Base-by-base conservation (phyloP, 805 yeast genomes). In the Wickerhamomyces queroliae region DNA sequence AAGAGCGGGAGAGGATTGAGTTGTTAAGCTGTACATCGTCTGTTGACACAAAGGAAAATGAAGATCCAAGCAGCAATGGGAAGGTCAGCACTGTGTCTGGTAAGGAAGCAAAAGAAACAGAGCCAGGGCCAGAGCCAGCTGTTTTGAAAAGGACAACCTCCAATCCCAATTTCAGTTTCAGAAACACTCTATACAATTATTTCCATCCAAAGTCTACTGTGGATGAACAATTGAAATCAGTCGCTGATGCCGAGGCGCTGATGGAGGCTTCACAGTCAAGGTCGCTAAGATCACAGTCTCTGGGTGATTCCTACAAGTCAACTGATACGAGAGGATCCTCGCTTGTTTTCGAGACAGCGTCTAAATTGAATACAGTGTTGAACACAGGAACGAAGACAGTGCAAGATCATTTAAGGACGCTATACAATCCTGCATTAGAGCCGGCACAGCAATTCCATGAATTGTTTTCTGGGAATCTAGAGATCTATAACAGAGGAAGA, bases 1-100 rank as follows among this genome's bases (percentile, higher is more conserved):
- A 27, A 9, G 21, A 16, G 10, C 7, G 3, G 11, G 37, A 33
- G 18, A 33, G 41, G 16, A 13, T 38, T n/a, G 37, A 34, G 15
- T 35, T 38, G 13, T 31, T 38, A 17, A 38, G 37, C 15, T 34
- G n/a, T n/a, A n/a, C 37, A 11, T 33, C 34, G 12, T 37, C 25
- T 3, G 5, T 33, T 7, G 16, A 18, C 2, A 7, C 27, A 18
- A 22, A 33, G 20, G 24, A 7, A 22, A 9, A 17, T 17, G n/a
- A n/a, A n/a, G n/a, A n/a, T n/a, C n/a, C n/a, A n/a, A n/a, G n/a
- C n/a, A n/a, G n/a, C n/a, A n/a, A n/a, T n/a, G n/a, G n/a, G n/a
- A n/a, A n/a, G n/a, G n/a, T n/a, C n/a, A 23, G 7, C 5, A 35
- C 11, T 16, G 15, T 18, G 3, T 3, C 15, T 9, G 25, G 13